These are phyloP conservation scores for Funneliformis mosseae DNA, from an alignment of 192 early-diverging fungal species.

Conservation along the genomic window DNA sequence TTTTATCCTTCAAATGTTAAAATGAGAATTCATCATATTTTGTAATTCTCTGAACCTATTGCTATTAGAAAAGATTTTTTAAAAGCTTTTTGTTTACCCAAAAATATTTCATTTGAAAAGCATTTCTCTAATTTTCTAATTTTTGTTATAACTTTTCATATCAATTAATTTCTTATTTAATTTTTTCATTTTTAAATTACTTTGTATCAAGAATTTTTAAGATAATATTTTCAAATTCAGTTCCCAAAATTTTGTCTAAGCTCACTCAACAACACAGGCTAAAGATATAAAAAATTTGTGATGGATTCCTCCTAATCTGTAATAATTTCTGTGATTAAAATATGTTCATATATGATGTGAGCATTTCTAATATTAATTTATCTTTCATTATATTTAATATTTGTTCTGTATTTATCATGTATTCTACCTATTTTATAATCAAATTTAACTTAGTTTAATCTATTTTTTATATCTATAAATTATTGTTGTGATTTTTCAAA, in stretches of 20 bases:
- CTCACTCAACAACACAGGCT: too few species aligned
- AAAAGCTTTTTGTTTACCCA: too few species aligned
- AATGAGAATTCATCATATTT: conserved; percentile 37
- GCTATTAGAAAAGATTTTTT: too few species aligned
- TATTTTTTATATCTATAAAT: conserved; percentile 24
- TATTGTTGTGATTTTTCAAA: conserved; percentile 18
- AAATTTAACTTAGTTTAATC: conserved; percentile 46
- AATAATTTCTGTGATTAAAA: too few species aligned
- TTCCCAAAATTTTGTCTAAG: too few species aligned
- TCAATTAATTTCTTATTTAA: conserved; percentile 5
- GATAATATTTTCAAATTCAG: too few species aligned
- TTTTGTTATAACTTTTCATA: conserved; percentile 30
- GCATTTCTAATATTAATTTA: conserved; percentile 36
- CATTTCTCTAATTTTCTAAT: too few species aligned
- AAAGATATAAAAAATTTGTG: too few species aligned
- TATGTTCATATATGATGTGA: too few species aligned
- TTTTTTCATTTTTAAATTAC: conserved; percentile 26
- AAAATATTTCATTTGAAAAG: too few species aligned
- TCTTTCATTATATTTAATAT: conserved; percentile 73
- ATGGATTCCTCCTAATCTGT: too few species aligned
- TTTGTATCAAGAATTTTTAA: too few species aligned
- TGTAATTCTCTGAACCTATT: conserved; percentile 38
- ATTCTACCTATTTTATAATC: conserved; percentile 44
- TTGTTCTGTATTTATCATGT: conserved; percentile 42
- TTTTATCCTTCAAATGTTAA: neutral